Evolutionary conservation across 441 rosid genomes (phyloP), one percentile per base, ranked within the genome.

Genomic region (Theobroma grandiflorum): DNA sequence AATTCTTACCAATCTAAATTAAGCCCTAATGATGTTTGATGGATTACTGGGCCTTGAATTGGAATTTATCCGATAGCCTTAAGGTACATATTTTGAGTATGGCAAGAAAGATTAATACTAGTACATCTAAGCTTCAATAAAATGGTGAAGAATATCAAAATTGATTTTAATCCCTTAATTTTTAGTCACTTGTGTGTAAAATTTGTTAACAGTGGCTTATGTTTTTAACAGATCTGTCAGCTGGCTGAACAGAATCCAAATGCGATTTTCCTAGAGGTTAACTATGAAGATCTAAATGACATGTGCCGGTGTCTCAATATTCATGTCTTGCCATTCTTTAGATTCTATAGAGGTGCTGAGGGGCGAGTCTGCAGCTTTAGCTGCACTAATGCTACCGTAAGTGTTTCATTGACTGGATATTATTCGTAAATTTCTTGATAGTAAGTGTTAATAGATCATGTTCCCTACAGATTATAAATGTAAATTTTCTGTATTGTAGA

Each of bases 261-360:
- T 33, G 93, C 88, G 2, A 78, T 88, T 50, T 89, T 93, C 82
- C 83, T 92, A 1, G 86, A 91, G 86, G 98, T 93, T 64, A 95
- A 95, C 78, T 88, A 89, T 43, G 95, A 95, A 61, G 88, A 89
- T 75, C 90, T 85, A 15, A 88, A 77, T 58, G 82, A 84, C 45
- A 87, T 89, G 98, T 95, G 97, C 53, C 78, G 87, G 18, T 77
- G 87, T 26, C 94, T 95, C 52, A 78, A 88, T 52, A 74, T 93
- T 77, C 92, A 88, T 45, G 96, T 95, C 20, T 89, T 95, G n/a
- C 97, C 98, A 11, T 92, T 95, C 85, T 95, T 95, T 2, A 86
- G 90, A 58, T 88, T 95, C 75, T 93, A 90, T 16, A 85, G 97
- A 82, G 96, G 97, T 35, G 78, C 91, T 8, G 84, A 89, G 8